A percentile compares a stretch with the other conserved stretches of the same genome.
These are phyloP conservation scores for Aleurites moluccanus DNA, from an alignment of 441 rosid genomes.

Conservation along the genomic window DNA sequence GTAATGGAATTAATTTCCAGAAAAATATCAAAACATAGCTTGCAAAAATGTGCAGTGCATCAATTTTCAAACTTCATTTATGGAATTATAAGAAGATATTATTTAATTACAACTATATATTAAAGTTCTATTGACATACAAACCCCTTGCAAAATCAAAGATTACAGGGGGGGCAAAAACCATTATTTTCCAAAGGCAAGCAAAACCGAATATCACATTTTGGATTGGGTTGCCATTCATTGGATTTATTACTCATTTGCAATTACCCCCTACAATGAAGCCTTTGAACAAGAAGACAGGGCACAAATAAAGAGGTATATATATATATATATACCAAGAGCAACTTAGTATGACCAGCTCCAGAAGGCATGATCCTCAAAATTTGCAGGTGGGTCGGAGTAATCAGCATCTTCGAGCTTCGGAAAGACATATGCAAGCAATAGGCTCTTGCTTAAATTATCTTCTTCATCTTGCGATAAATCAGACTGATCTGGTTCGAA, in stretches of 20 bases:
- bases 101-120: slow-evolving; percentile 35
- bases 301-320: too few species aligned
- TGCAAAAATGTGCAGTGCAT: too few species aligned
- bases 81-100: slow-evolving; percentile 1
- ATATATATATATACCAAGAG: too few species aligned
- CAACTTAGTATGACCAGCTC: too few species aligned
- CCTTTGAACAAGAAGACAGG: too few species aligned
- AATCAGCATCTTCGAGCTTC: slow-evolving; percentile 47
- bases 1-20: not conserved
- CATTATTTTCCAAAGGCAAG: slow-evolving; percentile 19
- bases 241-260: too few species aligned
- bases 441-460: slow-evolving; percentile 45
- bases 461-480: slow-evolving; percentile 60
- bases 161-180: slow-evolving; percentile 24
- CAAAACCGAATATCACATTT: slow-evolving; percentile 25
- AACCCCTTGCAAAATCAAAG: not conserved
- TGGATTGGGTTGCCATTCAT: slow-evolving; percentile 9
- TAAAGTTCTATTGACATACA: not conserved
- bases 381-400: slow-evolving; percentile 40
- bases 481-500: slow-evolving; percentile 65
- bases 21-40: not conserved
- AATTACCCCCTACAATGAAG: too few species aligned
- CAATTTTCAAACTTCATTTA: not conserved
- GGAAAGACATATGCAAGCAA: slow-evolving; percentile 41
- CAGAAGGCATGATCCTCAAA: too few species aligned